Evolutionary conservation across 805 yeast genomes (phyloP).

Genomic region (Metschnikowia henanensis): DNA sequence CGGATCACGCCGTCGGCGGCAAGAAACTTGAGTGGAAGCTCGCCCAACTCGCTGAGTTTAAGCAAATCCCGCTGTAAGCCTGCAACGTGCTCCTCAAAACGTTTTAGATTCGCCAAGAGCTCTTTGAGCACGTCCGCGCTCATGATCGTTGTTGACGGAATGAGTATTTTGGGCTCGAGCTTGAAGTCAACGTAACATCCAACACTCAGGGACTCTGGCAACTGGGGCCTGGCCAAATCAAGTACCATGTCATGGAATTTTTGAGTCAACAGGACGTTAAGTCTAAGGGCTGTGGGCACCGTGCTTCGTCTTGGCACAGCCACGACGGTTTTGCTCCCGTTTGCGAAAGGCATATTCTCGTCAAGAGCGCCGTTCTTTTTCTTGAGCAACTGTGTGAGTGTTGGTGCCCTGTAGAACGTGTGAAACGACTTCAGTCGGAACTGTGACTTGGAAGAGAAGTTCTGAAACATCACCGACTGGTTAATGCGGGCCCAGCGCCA

Average conservation of each 20-base stretch:
- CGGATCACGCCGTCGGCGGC: slow-evolving; percentile 37
- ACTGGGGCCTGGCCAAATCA: slow-evolving; percentile 15
- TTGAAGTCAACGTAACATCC: slow-evolving; percentile 40
- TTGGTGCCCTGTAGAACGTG: slow-evolving; percentile 15
- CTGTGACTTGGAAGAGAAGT: slow-evolving; percentile 17
- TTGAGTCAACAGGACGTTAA: slow-evolving; percentile 31
- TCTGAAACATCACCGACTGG: slow-evolving; percentile 15
- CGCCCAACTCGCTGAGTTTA: slow-evolving; percentile 58
- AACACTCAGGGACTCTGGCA: slow-evolving; percentile 12
- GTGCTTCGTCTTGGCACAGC: slow-evolving; percentile 1
- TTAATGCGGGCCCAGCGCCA: slow-evolving; percentile 20
- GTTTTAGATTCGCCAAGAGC: slow-evolving; percentile 16
- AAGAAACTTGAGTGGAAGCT: slow-evolving; percentile 57
- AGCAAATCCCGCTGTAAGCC: slow-evolving; percentile 45
- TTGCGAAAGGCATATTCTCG: slow-evolving; percentile 4
- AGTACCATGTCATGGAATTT: slow-evolving; percentile 19
- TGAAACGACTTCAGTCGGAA: slow-evolving; percentile 19
- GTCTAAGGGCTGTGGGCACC: slow-evolving; percentile 20
- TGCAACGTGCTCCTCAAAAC: slow-evolving; percentile 40
- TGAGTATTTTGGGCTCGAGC: slow-evolving; percentile 25
- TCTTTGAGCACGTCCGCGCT: slow-evolving; percentile 30
- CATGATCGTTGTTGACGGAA: slow-evolving; percentile 35
- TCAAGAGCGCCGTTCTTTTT: slow-evolving; percentile 7
- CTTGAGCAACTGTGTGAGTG: slow-evolving; percentile 17
- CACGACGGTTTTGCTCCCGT: background rate